Evolutionary conservation across 306 rosid species (phyloP).

Genomic region (Echinosophora koreensis): DNA sequence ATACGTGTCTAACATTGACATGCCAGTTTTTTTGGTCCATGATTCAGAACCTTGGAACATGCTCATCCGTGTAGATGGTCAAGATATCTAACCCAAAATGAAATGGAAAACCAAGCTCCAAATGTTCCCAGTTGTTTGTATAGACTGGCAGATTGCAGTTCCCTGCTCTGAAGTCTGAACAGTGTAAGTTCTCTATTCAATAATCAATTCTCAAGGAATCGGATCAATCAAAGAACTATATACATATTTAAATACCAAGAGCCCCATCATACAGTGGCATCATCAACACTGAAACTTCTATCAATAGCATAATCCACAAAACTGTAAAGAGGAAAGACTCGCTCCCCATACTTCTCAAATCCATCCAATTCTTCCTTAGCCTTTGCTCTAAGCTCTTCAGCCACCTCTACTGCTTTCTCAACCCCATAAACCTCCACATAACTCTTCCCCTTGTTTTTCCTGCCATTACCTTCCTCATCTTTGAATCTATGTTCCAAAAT

Average conservation of each 20-base stretch:
- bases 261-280: constrained; percentile 53
- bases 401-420: constrained; percentile 80
- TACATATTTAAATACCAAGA: not conserved
- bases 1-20: not conserved
- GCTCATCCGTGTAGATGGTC: not conserved
- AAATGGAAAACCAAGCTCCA: constrained; percentile 15
- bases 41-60: constrained; percentile 12
- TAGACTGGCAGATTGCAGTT: constrained; percentile 13
- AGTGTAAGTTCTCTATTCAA: constrained; percentile 42
- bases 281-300: constrained; percentile 70
- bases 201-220: constrained; percentile 17
- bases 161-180: constrained; percentile 34
- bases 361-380: constrained; percentile 86
- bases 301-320: constrained; percentile 93
- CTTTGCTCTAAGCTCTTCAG: constrained; percentile 75
- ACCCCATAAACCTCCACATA: constrained; percentile 76
- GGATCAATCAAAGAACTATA: constrained; percentile 20
- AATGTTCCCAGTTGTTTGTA: not conserved
- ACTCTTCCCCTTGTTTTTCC: constrained; percentile 67
- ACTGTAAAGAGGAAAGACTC: constrained; percentile 81
- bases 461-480: constrained; percentile 35
- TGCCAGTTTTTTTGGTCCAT: not conserved
- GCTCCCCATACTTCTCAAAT: constrained; percentile 79
- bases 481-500: constrained; percentile 62
- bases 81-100: constrained; percentile 1